Conservation (phyloP, 2,329 filamentous ascomycete species). For the Claviceps maximensis region DNA sequence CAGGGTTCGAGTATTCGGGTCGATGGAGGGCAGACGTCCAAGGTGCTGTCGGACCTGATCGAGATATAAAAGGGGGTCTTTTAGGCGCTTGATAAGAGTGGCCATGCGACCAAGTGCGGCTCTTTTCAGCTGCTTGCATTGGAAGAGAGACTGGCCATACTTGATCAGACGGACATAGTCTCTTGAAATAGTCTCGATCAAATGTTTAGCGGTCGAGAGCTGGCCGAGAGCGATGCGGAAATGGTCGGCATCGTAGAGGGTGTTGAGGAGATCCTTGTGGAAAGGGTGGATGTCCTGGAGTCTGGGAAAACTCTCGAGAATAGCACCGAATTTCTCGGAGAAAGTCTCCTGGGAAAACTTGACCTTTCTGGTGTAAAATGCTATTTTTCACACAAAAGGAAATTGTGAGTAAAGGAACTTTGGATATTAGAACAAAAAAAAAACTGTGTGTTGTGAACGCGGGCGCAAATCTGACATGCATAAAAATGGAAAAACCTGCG, state of each 20-base stretch:
- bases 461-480: background rate
- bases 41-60: constrained; percentile 89
- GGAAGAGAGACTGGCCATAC: constrained; percentile 93
- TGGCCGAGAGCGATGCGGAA: constrained; percentile 95
- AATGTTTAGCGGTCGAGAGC: constrained; percentile 85
- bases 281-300: constrained; percentile 93
- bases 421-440: too few species aligned
- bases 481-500: background rate
- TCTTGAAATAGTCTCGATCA: constrained; percentile 90
- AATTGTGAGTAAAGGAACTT: background rate
- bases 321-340: constrained; percentile 79
- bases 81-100: constrained; percentile 86
- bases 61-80: constrained; percentile 87
- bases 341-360: constrained; percentile 98
- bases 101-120: constrained; percentile 96
- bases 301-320: constrained; percentile 85
- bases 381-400: constrained; percentile 22
- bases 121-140: constrained; percentile 97
- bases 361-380: constrained; percentile 94
- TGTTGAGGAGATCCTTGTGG: constrained; percentile 75
- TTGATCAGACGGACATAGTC: constrained; percentile 88
- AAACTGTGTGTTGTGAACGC: background rate
- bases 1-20: constrained; percentile 90
- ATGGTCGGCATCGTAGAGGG: constrained; percentile 95
- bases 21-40: constrained; percentile 93